These are phyloP conservation scores for Ophiostoma ips DNA, from an alignment of 2,329 filamentous ascomycete species.

Conservation along the genomic window DNA sequence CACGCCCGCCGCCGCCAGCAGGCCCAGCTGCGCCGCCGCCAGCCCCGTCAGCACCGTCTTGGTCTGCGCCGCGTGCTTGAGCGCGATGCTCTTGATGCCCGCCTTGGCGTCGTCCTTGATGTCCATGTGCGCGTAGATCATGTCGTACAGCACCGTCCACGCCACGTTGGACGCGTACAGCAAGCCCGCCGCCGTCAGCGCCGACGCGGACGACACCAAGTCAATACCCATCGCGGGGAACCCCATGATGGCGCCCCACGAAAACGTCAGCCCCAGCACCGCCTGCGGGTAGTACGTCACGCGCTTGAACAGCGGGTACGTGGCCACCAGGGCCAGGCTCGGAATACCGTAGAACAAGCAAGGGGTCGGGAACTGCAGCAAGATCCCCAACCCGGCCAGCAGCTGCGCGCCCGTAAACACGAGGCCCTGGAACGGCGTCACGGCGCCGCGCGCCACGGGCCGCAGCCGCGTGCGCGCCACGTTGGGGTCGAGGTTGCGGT, in stretches of 20 bases:
- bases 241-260: slow-evolving; percentile 79
- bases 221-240: slow-evolving; percentile 74
- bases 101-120: slow-evolving; percentile 74
- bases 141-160: slow-evolving; percentile 83
- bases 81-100: slow-evolving; percentile 77
- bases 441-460: slow-evolving; percentile 66
- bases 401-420: slow-evolving; percentile 64
- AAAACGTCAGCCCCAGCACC: slow-evolving; percentile 72
- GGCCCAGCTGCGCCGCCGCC: slow-evolving; percentile 51
- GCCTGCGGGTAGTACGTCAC: slow-evolving; percentile 80
- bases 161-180: slow-evolving; percentile 68
- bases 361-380: slow-evolving; percentile 59
- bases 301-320: slow-evolving; percentile 73
- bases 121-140: slow-evolving; percentile 90
- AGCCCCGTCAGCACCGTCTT: slow-evolving; percentile 62
- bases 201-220: slow-evolving; percentile 47
- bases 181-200: slow-evolving; percentile 50
- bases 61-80: slow-evolving; percentile 64
- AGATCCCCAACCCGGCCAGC: slow-evolving; percentile 55
- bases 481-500: slow-evolving; percentile 71
- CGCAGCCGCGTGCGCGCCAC: slow-evolving; percentile 63
- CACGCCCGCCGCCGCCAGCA: slow-evolving; percentile 56
- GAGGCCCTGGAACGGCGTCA: slow-evolving; percentile 58
- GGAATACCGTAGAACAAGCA: slow-evolving; percentile 71
- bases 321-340: slow-evolving; percentile 56